phyloP scores from a whole-genome alignment of 1,139 yeast species.

The Hanseniaspora uvarum region DNA sequence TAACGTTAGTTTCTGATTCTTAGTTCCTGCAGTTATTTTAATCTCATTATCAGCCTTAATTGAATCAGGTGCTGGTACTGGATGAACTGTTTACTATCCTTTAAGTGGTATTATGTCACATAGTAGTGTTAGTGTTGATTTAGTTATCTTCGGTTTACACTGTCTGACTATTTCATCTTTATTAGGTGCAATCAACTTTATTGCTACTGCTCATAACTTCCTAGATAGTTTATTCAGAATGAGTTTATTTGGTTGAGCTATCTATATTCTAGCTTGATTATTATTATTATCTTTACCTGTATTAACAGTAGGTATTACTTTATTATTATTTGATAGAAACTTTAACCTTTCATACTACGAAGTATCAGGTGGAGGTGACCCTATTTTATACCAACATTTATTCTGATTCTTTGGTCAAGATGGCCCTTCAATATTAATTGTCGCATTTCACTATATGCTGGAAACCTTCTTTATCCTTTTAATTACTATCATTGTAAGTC shows the following conservation, averaged over 20 bases:
- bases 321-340: conserved; percentile 21
- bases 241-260: conserved; percentile 19
- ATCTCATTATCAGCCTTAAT: conserved; percentile 18
- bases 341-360: conserved; percentile 22
- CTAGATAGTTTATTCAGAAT: conserved; percentile 8
- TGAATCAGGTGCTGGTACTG: conserved; percentile 24
- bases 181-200: conserved; percentile 19
- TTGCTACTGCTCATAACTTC: conserved; percentile 16
- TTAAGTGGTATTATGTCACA: conserved; percentile 21
- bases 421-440: not conserved
- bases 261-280: conserved; percentile 20
- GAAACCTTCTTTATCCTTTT: not conserved
- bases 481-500: not conserved
- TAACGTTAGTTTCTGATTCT: conserved; percentile 15
- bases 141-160: conserved; percentile 22
- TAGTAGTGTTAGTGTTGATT: conserved; percentile 22
- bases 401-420: conserved; percentile 20
- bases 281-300: conserved; percentile 22
- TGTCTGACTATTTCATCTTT: conserved; percentile 21
- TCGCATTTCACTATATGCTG: conserved; percentile 1
- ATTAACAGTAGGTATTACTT: conserved; percentile 21
- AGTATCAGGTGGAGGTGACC: conserved; percentile 22
- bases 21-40: conserved; percentile 16
- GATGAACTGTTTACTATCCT: conserved; percentile 23
- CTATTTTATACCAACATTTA: conserved; percentile 21